Percentiles rank a stretch among this genome's conserved stretches.
Conservation (phyloP, 2,329 filamentous ascomycete species). For the Cytospora piceae region DNA sequence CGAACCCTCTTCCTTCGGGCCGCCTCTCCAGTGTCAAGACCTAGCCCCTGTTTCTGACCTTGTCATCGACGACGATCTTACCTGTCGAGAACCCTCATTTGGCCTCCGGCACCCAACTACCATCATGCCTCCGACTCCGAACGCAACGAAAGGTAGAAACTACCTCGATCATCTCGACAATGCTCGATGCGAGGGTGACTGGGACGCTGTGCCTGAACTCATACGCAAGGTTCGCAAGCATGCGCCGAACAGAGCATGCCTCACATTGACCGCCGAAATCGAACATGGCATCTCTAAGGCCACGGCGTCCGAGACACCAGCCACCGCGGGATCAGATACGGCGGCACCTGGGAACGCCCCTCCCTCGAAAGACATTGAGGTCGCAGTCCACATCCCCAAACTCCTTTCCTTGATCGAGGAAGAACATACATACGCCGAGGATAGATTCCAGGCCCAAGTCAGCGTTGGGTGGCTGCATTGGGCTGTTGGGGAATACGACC, state of each 20-base stretch:
- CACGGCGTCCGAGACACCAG: constrained; percentile 46
- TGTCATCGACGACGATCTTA: neutral
- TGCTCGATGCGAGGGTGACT: constrained; percentile 85
- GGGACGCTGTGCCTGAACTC: constrained; percentile 84
- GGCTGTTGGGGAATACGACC: constrained; percentile 69
- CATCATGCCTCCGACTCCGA: constrained; percentile 32
- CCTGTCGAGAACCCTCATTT: constrained; percentile 10
- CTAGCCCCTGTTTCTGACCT: neutral
- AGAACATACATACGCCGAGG: constrained; percentile 57
- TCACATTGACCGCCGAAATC: constrained; percentile 70
- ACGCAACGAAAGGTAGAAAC: constrained; percentile 73
- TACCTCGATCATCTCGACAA: constrained; percentile 84
- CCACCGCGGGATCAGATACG: constrained; percentile 41
- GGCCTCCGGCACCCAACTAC: neutral
- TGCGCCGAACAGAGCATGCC: constrained; percentile 79
- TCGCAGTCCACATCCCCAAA: constrained; percentile 51
- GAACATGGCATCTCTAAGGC: constrained; percentile 67
- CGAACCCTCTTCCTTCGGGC: neutral
- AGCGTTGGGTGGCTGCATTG: constrained; percentile 87
- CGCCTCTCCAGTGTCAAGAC: neutral
- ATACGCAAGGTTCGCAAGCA: constrained; percentile 95
- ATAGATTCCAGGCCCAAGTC: constrained; percentile 77
- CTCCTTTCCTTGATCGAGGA: constrained; percentile 61
- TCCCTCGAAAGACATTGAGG: constrained; percentile 48
- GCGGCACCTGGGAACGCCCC: constrained; percentile 44